Conservation (phyloP, 345 rosid genomes). For the Isatis tinctoria region DNA sequence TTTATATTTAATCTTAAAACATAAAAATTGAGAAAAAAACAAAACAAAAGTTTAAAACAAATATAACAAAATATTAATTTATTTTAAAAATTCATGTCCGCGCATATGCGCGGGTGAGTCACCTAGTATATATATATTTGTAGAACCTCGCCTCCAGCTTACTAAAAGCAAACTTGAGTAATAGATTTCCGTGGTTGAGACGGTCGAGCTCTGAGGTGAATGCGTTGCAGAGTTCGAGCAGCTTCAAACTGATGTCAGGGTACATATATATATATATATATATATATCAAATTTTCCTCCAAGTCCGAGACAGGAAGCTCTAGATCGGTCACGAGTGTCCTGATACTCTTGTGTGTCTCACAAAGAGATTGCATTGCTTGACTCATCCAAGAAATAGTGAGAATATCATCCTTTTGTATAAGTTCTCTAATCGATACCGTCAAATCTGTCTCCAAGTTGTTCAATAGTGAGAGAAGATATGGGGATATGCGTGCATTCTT, state of each 20-base stretch:
- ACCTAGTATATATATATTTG: too few species aligned
- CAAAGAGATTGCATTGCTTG: conserved; percentile 65
- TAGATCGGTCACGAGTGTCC: conserved; percentile 47
- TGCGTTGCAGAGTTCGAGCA: conserved; percentile 68
- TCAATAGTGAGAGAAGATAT: conserved; percentile 42
- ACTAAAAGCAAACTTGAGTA: conserved; percentile 60
- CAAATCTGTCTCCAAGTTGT: conserved; percentile 55
- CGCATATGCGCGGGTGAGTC: too few species aligned
- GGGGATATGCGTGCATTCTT: conserved; percentile 43
- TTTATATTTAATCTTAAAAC: too few species aligned
- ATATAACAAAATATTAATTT: too few species aligned
- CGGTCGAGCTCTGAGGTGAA: conserved; percentile 66
- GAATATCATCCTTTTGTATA: conserved; percentile 45
- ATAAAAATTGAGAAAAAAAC: too few species aligned
- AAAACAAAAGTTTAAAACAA: too few species aligned
- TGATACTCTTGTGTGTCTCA: conserved; percentile 61
- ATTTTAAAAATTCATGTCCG: too few species aligned
- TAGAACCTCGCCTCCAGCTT: conserved; percentile 54
- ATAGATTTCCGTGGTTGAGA: conserved; percentile 66
- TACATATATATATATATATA: too few species aligned
- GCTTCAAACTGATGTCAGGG: conserved; percentile 67
- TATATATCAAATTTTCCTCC: conserved; percentile 78
- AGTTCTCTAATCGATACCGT: conserved; percentile 52
- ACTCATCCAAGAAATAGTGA: conserved; percentile 73
- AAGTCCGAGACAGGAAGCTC: conserved; percentile 68